A percentile compares a stretch with the other conserved stretches of the same genome.
Evolutionary conservation across 768 basidiomycete genomes (phyloP).

Genomic region (Suillus cothurnatus): DNA sequence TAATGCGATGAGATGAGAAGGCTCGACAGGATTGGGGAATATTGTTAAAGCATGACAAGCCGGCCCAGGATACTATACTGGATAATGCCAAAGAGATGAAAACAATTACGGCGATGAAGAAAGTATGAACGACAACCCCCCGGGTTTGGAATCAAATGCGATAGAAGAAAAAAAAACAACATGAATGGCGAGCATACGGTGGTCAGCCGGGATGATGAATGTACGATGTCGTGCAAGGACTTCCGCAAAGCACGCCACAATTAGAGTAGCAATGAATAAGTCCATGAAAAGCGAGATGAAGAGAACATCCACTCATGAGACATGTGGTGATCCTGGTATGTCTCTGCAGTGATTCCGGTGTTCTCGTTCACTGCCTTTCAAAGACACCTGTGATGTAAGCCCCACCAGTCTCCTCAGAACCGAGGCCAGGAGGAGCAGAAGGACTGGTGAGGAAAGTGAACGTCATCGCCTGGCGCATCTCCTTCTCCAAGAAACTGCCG

Average conservation of each 20-base stretch:
- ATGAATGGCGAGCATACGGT: constrained; percentile 21
- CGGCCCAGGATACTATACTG: constrained; percentile 28
- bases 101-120: constrained; percentile 33
- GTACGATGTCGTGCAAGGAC: constrained; percentile 29
- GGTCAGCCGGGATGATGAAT: constrained; percentile 23
- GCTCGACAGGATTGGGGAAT: constrained; percentile 20
- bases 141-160: constrained; percentile 17
- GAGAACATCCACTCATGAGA: constrained; percentile 29
- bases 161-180: constrained; percentile 24
- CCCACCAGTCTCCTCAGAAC: constrained; percentile 68
- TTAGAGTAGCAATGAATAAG: constrained; percentile 14
- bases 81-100: constrained; percentile 28
- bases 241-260: constrained; percentile 28
- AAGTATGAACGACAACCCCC: constrained; percentile 29
- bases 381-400: constrained; percentile 87
- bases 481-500: constrained; percentile 80
- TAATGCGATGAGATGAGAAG: constrained; percentile 31
- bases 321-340: constrained; percentile 27
- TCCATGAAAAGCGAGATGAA: constrained; percentile 20
- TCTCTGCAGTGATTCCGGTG: constrained; percentile 42
- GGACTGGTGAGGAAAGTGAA: constrained; percentile 59
- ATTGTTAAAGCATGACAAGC: constrained; percentile 29
- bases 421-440: constrained; percentile 70
- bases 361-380: constrained; percentile 74
- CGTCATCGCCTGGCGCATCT: constrained; percentile 63